Conservation (phyloP, 257 asterid species). For the Coffea eugenioides region DNA sequence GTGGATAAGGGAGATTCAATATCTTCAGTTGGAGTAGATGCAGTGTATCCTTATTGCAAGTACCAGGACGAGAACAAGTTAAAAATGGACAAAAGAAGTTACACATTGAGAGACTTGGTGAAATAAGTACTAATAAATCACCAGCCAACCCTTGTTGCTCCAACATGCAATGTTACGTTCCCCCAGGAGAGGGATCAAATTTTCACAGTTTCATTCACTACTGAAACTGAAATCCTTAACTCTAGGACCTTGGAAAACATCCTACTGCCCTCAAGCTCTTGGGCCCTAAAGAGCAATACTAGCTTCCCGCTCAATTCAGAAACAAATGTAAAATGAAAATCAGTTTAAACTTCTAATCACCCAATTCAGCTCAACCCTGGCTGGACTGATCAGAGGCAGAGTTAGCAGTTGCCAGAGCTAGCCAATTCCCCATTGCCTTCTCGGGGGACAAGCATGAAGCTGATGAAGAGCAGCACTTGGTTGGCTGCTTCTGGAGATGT, state of each 20-base stretch:
- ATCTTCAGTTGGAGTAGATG: too few species aligned
- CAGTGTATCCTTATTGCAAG: too few species aligned
- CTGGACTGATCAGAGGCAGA: constrained; percentile 46
- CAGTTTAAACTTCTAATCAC: neutral
- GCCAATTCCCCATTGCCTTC: constrained; percentile 49
- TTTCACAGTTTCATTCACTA: neutral
- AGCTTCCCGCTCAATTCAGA: neutral
- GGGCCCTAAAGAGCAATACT: neutral
- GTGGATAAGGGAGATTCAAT: neutral
- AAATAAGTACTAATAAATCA: neutral
- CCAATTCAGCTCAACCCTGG: constrained; percentile 24
- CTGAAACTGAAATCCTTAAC: neutral
- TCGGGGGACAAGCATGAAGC: constrained; percentile 39
- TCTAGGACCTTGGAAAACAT: neutral
- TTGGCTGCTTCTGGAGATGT: constrained; percentile 21
- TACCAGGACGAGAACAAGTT: neutral
- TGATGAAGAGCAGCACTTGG: constrained; percentile 34
- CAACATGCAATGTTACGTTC: neutral
- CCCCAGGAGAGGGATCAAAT: too few species aligned
- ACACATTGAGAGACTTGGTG: neutral
- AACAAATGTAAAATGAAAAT: neutral
- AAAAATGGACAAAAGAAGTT: neutral
- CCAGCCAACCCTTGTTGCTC: too few species aligned
- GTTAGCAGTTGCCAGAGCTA: constrained; percentile 57
- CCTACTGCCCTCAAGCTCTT: neutral